Conservation (phyloP, 257 asterid genomes). For the Paraleonurus japonicus region DNA sequence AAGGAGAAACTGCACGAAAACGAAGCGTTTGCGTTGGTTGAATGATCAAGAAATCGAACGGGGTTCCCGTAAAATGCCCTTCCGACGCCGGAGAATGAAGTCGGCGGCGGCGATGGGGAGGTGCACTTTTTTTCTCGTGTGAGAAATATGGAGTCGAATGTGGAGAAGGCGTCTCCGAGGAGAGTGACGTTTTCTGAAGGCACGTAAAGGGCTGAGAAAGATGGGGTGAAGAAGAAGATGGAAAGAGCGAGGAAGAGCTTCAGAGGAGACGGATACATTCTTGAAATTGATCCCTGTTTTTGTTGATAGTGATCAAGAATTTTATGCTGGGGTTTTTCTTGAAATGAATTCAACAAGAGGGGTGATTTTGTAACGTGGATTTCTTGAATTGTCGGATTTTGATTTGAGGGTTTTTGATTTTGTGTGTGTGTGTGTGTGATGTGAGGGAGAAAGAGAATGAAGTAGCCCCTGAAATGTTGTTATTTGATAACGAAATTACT, state of each 20-base stretch:
- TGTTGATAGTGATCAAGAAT: no score
- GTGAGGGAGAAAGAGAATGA: no score
- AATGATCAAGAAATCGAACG: constrained; percentile 55
- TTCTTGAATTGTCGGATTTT: no score
- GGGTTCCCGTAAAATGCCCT: constrained; percentile 61
- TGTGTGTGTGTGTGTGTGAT: no score
- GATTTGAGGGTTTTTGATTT: no score
- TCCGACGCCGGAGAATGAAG: constrained; percentile 46
- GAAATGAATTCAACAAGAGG: neutral
- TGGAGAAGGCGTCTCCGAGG: constrained; percentile 53
- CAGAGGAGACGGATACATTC: neutral
- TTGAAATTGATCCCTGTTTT: neutral
- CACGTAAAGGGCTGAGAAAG: neutral
- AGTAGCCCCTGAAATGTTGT: no score
- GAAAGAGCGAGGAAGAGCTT: neutral
- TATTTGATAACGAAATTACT: no score
- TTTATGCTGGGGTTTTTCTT: neutral
- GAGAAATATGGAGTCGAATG: constrained; percentile 41
- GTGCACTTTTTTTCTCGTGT: constrained; percentile 44
- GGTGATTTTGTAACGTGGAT: no score
- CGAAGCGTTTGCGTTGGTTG: constrained; percentile 52
- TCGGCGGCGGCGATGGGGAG: constrained; percentile 14
- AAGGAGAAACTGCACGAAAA: constrained; percentile 69
- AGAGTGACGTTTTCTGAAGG: constrained; percentile 47
- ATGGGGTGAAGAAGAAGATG: neutral